Evolutionary conservation across 2,329 filamentous ascomycete species (phyloP).

Genomic region (Drechslerella dactyloides): DNA sequence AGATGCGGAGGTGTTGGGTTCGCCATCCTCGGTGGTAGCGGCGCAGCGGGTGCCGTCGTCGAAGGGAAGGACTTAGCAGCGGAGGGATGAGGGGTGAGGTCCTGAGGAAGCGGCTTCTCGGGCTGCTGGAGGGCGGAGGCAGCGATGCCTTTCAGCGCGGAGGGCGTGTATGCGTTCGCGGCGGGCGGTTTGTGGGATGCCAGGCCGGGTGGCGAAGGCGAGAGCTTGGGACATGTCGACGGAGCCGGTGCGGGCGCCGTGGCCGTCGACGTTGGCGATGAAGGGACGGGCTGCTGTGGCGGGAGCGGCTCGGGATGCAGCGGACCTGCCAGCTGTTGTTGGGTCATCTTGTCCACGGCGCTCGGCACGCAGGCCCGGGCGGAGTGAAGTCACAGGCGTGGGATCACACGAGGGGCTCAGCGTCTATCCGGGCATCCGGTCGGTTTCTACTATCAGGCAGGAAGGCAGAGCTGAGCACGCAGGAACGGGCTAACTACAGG

Average conservation of each 20-base stretch:
- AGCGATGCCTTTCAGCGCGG: conserved; percentile 38
- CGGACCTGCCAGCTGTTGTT: conserved; percentile 34
- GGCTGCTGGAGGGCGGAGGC: conserved; percentile 43
- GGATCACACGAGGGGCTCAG: not conserved
- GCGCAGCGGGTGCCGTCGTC: not conserved
- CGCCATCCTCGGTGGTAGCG: not conserved
- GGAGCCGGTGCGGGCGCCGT: not conserved
- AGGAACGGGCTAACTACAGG: not conserved
- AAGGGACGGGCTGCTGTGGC: not conserved
- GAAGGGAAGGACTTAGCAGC: not conserved
- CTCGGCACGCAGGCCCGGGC: conserved; percentile 22
- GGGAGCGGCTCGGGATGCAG: conserved; percentile 16
- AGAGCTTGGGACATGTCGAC: conserved; percentile 9
- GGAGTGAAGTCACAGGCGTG: conserved; percentile 4
- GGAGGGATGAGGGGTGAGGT: conserved; percentile 2
- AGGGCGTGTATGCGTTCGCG: conserved; percentile 19
- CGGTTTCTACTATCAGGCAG: conserved; percentile 4
- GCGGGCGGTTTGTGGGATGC: conserved; percentile 1
- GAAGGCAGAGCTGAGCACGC: not conserved
- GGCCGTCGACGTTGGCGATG: not conserved
- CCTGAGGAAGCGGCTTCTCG: not conserved
- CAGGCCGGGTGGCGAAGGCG: conserved; percentile 6
- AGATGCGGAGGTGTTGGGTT: conserved; percentile 15
- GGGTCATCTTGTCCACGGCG: conserved; percentile 35
- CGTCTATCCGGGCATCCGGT: conserved; percentile 36